These are phyloP conservation scores for Aspergillus udagawae DNA, from an alignment of 2,329 filamentous ascomycete species.

Conservation along the genomic window DNA sequence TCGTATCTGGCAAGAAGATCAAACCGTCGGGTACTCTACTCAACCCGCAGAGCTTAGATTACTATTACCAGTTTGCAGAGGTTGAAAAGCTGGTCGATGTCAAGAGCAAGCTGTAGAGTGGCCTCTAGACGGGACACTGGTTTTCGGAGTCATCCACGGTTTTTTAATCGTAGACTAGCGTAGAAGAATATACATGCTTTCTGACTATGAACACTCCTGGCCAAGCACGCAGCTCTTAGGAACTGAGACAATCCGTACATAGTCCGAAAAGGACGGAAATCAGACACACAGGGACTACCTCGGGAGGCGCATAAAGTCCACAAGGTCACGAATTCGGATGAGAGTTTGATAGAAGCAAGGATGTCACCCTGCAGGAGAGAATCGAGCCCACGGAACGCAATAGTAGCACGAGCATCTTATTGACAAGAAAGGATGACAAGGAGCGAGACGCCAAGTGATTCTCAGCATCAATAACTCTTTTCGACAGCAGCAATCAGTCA, in stretches of 20 bases:
- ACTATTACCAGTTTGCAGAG: conserved; percentile 73
- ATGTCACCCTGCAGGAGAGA: conserved; percentile 1
- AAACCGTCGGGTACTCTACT: conserved; percentile 72
- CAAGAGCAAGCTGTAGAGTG: conserved; percentile 19
- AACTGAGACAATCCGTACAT: no score
- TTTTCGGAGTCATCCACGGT: not conserved
- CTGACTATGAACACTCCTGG: not conserved
- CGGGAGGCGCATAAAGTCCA: no score
- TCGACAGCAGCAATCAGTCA: no score
- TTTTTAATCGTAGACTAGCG: not conserved
- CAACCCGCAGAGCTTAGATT: conserved; percentile 72
- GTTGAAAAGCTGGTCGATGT: conserved; percentile 56
- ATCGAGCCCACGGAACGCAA: conserved; percentile 5
- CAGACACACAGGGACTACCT: no score
- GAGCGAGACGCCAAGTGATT: not conserved
- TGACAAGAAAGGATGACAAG: conserved; percentile 12
- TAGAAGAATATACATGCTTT: not conserved
- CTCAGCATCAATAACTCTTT: no score
- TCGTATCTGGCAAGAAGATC: conserved; percentile 69
- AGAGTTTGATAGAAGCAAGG: not conserved
- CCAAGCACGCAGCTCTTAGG: no score
- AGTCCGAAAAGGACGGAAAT: no score
- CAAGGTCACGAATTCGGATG: not conserved
- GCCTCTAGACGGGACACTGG: not conserved
- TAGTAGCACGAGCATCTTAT: conserved; percentile 6